Evolutionary conservation across 2,329 filamentous ascomycete genomes (phyloP).

Genomic region (Penicillium sp.): DNA sequence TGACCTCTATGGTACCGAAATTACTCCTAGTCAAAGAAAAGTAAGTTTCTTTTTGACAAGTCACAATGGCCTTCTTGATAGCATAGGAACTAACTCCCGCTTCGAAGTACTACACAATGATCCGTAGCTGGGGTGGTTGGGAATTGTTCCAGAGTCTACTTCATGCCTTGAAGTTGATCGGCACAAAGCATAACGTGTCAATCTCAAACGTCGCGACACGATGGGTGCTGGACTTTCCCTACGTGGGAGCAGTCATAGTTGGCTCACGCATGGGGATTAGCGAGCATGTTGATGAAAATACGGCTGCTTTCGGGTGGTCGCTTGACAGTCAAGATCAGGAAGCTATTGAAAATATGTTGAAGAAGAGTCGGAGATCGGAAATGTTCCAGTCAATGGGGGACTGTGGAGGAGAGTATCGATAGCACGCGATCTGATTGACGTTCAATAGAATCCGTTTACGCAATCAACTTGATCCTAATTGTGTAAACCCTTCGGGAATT

Average conservation of each 20-base stretch:
- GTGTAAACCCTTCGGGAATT: no score
- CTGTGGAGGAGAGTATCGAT: constrained; percentile 12
- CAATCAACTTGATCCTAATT: no score
- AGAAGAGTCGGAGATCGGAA: neutral
- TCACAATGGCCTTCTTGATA: no score
- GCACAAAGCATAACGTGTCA: constrained; percentile 6
- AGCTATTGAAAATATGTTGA: constrained; percentile 5
- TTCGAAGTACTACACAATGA: constrained; percentile 10
- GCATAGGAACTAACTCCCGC: neutral
- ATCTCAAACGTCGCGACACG: constrained; percentile 12
- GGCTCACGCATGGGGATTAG: constrained; percentile 11
- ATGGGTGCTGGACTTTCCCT: constrained; percentile 11
- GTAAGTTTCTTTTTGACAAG: no score
- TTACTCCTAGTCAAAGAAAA: constrained; percentile 13
- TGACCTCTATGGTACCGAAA: constrained; percentile 7
- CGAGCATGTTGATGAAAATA: constrained; percentile 10
- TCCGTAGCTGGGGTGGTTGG: constrained; percentile 10
- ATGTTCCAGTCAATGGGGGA: constrained; percentile 12
- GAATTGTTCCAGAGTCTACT: constrained; percentile 5
- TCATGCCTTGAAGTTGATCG: constrained; percentile 2
- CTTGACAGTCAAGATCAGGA: constrained; percentile 4
- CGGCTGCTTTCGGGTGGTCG: constrained; percentile 11
- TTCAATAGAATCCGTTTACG: no score
- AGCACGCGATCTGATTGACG: no score
- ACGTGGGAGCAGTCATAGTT: constrained; percentile 11